A percentile compares a stretch with the other conserved stretches of the same genome.
Evolutionary conservation across 225 moss, liverwort and hornwort genomes (phyloP).

Genomic region (Sphagnum tenellum): DNA sequence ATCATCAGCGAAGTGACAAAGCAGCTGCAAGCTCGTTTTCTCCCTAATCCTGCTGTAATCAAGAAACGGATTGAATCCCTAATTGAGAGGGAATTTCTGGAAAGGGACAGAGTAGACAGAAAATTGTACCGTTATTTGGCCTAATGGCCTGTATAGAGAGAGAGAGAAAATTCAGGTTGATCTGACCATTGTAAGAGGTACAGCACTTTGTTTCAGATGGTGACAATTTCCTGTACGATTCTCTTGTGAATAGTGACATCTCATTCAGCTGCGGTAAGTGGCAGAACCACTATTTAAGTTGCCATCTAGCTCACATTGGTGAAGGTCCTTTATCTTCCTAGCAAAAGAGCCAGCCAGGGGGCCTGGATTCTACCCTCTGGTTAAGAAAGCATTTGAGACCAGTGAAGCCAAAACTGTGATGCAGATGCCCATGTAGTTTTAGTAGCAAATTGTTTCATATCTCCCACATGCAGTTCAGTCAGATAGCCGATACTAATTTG

Average conservation of each 20-base stretch:
- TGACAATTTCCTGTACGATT: not conserved
- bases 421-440: no score
- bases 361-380: no score
- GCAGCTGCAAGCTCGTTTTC: conserved; percentile 56
- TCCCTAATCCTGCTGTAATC: conserved; percentile 62
- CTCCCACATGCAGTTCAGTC: no score
- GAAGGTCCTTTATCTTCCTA: no score
- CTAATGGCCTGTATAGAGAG: conserved; percentile 19
- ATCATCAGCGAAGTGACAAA: conserved; percentile 60
- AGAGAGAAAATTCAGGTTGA: conserved; percentile 4
- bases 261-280: no score
- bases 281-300: no score
- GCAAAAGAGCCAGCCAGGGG: no score
- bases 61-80: conserved; percentile 57
- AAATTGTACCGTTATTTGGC: conserved; percentile 58
- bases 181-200: not conserved
- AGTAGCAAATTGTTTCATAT: no score
- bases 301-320: no score
- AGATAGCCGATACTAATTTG: no score
- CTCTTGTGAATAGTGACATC: not conserved
- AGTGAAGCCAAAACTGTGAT: no score
- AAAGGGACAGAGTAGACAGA: conserved; percentile 52
- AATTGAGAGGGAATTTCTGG: conserved; percentile 60
- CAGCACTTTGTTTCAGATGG: not conserved
- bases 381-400: no score